Conservation (phyloP, 495 filamentous ascomycete genomes). For the Platismatia glauca region DNA sequence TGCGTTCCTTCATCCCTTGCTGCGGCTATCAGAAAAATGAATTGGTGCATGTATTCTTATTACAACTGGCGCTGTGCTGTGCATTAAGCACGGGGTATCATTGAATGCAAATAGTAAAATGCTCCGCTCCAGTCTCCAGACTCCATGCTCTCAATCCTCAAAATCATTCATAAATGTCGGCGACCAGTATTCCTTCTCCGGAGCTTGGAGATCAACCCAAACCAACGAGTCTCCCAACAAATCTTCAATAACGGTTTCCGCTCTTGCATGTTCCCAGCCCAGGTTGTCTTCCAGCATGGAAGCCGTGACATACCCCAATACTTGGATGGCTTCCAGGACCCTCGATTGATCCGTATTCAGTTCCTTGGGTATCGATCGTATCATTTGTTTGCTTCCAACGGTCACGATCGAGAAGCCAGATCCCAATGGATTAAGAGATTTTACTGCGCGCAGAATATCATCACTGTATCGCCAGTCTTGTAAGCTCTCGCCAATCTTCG, state of each 20-base stretch:
- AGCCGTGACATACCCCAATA: constrained; percentile 80
- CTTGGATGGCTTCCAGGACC: constrained; percentile 77
- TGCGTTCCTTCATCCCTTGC: constrained; percentile 15
- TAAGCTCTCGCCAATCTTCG: constrained; percentile 1
- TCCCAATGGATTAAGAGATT: constrained; percentile 77
- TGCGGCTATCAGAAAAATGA: constrained; percentile 4
- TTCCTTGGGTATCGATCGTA: constrained; percentile 91
- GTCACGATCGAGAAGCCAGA: constrained; percentile 74
- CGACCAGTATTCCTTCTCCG: constrained; percentile 93
- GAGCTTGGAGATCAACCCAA: constrained; percentile 83
- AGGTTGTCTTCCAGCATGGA: constrained; percentile 92
- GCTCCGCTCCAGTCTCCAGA: not conserved
- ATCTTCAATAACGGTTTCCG: constrained; percentile 84
- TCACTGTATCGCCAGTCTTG: constrained; percentile 35
- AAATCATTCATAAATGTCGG: constrained; percentile 38
- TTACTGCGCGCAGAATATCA: constrained; percentile 83
- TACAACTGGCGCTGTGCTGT: constrained; percentile 11
- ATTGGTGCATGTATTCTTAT: constrained; percentile 21
- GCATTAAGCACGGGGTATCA: constrained; percentile 10
- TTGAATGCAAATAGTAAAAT: constrained; percentile 1
- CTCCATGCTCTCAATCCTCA: constrained; percentile 15
- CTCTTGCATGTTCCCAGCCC: constrained; percentile 73
- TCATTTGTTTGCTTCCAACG: constrained; percentile 76
- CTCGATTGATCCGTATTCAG: constrained; percentile 89
- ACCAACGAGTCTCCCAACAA: constrained; percentile 84